Conservation (phyloP, 768 basidiomycete species). For the Jaapia argillacea region DNA sequence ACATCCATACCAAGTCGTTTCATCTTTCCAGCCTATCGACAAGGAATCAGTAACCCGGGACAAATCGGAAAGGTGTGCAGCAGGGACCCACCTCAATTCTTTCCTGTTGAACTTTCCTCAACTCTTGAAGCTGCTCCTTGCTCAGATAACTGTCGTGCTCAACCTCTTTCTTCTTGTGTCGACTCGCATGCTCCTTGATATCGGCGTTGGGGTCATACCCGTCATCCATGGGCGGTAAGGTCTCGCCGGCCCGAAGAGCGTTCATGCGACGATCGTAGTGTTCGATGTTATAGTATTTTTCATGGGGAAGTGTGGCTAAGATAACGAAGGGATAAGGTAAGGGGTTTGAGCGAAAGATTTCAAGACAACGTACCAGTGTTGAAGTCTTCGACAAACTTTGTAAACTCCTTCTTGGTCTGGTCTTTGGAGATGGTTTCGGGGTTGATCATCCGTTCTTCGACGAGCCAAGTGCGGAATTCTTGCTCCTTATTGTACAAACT, state of each 20-base stretch:
- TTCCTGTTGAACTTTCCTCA: slow-evolving; percentile 79
- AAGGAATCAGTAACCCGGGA: not conserved
- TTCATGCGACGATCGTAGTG: slow-evolving; percentile 79
- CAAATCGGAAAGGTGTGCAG: not conserved
- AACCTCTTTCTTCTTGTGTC: slow-evolving; percentile 55
- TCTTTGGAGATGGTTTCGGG: slow-evolving; percentile 85
- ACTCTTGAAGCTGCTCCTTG: slow-evolving; percentile 71
- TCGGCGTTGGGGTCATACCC: slow-evolving; percentile 80
- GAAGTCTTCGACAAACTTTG: slow-evolving; percentile 72
- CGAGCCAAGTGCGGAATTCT: slow-evolving; percentile 88
- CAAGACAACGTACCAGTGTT: slow-evolving; percentile 52
- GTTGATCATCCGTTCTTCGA: slow-evolving; percentile 87
- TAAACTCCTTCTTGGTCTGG: slow-evolving; percentile 78
- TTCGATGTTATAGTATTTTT: slow-evolving; percentile 91
- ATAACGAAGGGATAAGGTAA: not conserved
- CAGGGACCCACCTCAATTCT: slow-evolving; percentile 54
- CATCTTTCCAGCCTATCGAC: slow-evolving; percentile 65
- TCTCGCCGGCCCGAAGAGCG: slow-evolving; percentile 76
- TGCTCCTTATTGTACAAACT: slow-evolving; percentile 77
- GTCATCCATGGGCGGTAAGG: slow-evolving; percentile 60
- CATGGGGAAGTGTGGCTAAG: slow-evolving; percentile 82
- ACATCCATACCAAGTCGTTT: slow-evolving; percentile 84
- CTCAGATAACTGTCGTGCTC: slow-evolving; percentile 71
- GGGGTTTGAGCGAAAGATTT: slow-evolving; percentile 1
- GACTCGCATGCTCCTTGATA: slow-evolving; percentile 62